Evolutionary conservation across 345 rosid genomes (phyloP).

Genomic region (Conringia planisiliqua): DNA sequence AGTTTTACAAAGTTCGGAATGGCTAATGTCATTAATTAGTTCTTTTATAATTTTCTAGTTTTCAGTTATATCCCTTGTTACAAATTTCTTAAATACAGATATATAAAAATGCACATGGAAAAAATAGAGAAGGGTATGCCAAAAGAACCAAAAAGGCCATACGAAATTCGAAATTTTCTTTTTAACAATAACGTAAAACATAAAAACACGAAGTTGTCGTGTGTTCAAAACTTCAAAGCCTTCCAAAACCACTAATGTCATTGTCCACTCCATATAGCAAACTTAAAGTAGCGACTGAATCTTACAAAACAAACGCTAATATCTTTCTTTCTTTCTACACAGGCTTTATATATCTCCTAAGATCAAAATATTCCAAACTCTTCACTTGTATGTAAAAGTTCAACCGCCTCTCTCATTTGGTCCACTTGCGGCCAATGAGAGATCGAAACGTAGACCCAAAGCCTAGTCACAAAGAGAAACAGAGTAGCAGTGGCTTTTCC

Average conservation of each 20-base stretch:
- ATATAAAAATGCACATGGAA: no score
- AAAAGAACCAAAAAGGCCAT: no score
- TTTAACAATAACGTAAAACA: background rate
- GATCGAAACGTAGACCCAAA: background rate
- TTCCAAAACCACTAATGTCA: background rate
- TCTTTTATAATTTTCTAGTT: no score
- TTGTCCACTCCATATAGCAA: background rate
- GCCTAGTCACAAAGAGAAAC: background rate
- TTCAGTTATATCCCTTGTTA: background rate
- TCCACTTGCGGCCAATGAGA: background rate
- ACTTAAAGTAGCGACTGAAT: background rate
- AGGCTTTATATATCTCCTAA: background rate
- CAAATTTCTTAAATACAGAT: no score
- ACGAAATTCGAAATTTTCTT: no score
- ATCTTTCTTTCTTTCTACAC: background rate
- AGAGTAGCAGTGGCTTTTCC: background rate
- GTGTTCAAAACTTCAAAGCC: background rate
- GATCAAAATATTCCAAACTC: background rate
- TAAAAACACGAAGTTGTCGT: background rate
- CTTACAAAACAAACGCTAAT: background rate
- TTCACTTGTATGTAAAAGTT: constrained; percentile 14
- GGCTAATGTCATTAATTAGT: no score
- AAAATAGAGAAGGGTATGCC: no score
- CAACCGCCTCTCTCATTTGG: background rate
- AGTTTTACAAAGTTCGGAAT: no score